Evolutionary conservation across 2,329 filamentous ascomycete genomes (phyloP), one percentile per base, ranked within the genome.

Genomic region (Scedosporium dehoogii): DNA sequence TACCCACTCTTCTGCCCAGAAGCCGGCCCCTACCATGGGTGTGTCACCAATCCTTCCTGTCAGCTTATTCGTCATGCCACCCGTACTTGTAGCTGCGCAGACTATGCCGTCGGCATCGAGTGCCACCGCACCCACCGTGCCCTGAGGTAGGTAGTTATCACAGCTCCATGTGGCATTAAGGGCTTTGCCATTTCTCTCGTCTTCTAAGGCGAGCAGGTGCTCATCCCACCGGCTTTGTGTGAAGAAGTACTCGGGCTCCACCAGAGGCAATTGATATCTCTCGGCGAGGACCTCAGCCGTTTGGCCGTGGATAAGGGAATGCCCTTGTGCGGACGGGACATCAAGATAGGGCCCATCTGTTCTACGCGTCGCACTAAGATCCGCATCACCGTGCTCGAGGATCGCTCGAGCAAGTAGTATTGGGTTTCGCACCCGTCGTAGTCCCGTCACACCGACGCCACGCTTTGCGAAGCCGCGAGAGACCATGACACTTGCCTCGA

Each of bases 401-500:
- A 96, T 83, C 65, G 85, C 84, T 33, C 80, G 80, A 0, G 91
- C 92, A 1, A 96, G 79, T 59, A 84, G 76, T 64, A 96, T 87
- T 0, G 92, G 92, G 70, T 96, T 92, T 67, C 86, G 86, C n/a
- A 94, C 88, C 51, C 80, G 84, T 5, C 80, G 81, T 14, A 96
- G 73, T 3, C 90, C 84, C 76, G 90, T 90, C 5, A 91, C 85
- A 3, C 90, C 90, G 0, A 90, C 89, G 16, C 86, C 91, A 42
- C 90, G 84, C 78, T 96, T 96, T 48, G 85, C 81, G 63, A 79
- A 78, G 0, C 87, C 88, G 29, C 81, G 80, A 1, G 88, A 89
- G 0, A 96, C 89, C 91, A 96, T 96, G 60, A 96, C 84, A 7
- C 86, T 90, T 1, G 90, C 90, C 75, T 96, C 92, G 65, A 96